These are phyloP conservation scores for Solanum hybrid DNA, from an alignment of 305 asterid genomes.

Conservation along the genomic window DNA sequence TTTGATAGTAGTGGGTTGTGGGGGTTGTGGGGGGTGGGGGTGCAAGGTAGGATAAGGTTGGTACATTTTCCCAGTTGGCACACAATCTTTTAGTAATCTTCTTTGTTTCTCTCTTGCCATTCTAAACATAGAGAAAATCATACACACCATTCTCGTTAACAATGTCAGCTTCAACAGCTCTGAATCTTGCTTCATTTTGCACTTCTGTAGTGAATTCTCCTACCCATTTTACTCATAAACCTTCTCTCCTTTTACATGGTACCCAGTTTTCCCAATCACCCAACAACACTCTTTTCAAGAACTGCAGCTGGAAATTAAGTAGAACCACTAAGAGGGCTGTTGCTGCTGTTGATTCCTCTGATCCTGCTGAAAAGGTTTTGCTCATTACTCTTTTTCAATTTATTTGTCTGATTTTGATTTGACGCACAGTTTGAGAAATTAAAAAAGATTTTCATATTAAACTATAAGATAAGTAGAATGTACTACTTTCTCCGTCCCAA, in stretches of 20 bases:
- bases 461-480: neutral
- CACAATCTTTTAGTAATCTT: neutral
- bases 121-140: neutral
- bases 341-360: conserved; percentile 68
- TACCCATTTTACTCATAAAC: conserved; percentile 30
- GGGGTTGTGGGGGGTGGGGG: no score
- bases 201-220: conserved; percentile 24
- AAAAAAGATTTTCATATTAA: neutral
- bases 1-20: no score
- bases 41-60: neutral
- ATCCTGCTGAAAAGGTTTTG: conserved; percentile 52
- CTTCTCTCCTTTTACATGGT: conserved; percentile 31
- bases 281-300: conserved; percentile 19
- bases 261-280: conserved; percentile 27
- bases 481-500: no score
- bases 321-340: conserved; percentile 38
- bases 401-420: neutral
- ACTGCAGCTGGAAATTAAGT: conserved; percentile 24
- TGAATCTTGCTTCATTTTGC: conserved; percentile 49
- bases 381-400: neutral
- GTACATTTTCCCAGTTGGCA: neutral
- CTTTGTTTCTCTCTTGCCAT: neutral
- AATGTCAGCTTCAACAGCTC: conserved; percentile 61
- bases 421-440: neutral
- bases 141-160: neutral